These are phyloP conservation scores for Tolypocladium sp. DNA, from an alignment of 2,329 filamentous ascomycete genomes.

Conservation along the genomic window DNA sequence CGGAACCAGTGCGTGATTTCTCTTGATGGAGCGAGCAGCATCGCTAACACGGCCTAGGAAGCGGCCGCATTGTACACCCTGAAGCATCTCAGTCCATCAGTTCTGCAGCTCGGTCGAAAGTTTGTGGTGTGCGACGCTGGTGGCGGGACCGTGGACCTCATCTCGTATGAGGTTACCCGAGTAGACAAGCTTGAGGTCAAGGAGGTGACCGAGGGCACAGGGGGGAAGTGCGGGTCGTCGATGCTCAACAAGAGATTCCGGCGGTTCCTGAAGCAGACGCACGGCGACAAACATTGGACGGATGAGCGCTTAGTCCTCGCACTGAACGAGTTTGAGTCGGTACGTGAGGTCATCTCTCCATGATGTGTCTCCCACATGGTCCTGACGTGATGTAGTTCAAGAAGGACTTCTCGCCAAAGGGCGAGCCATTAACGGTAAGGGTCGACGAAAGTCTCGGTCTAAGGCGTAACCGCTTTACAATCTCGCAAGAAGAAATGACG, in stretches of 20 bases:
- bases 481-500: slow-evolving; percentile 53
- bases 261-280: slow-evolving; percentile 30
- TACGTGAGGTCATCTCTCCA: slow-evolving; percentile 9
- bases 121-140: slow-evolving; percentile 47
- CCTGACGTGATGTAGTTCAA: slow-evolving; percentile 20
- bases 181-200: slow-evolving; percentile 33
- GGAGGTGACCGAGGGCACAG: slow-evolving; percentile 39
- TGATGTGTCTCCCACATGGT: background rate
- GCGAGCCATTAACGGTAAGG: slow-evolving; percentile 25
- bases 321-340: slow-evolving; percentile 32
- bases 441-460: slow-evolving; percentile 23
- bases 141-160: slow-evolving; percentile 45
- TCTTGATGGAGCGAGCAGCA: too few species aligned
- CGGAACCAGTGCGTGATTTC: slow-evolving; percentile 31
- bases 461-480: slow-evolving; percentile 18
- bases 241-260: slow-evolving; percentile 39
- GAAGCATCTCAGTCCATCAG: slow-evolving; percentile 29
- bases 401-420: slow-evolving; percentile 25
- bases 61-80: slow-evolving; percentile 42
- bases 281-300: slow-evolving; percentile 33
- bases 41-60: slow-evolving; percentile 22
- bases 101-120: slow-evolving; percentile 32
- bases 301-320: slow-evolving; percentile 30
- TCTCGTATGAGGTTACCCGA: slow-evolving; percentile 38
- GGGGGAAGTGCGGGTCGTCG: slow-evolving; percentile 39